These are phyloP conservation scores for Cladobotryum protrusum DNA, from an alignment of 2,329 filamentous ascomycete genomes.

Conservation along the genomic window DNA sequence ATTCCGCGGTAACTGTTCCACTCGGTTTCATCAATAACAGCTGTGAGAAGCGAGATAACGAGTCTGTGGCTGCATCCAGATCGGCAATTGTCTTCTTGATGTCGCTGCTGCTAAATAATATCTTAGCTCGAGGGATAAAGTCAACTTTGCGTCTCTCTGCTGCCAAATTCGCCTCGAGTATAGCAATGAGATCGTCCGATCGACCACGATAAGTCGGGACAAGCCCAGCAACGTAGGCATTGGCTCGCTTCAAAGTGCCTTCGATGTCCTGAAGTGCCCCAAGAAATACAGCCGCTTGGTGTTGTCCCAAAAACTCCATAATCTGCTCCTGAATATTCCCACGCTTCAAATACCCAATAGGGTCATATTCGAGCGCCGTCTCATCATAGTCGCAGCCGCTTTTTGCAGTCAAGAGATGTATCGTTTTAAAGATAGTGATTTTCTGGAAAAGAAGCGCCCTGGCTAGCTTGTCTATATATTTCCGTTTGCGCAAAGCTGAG, in stretches of 20 bases:
- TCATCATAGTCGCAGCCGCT: conserved; percentile 5
- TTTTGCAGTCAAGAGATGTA: not conserved
- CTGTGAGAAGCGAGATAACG: conserved; percentile 3
- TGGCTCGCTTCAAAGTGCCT: not conserved
- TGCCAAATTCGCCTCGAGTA: conserved; percentile 4
- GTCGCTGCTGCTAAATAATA: conserved; percentile 3
- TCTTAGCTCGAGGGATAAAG: not conserved
- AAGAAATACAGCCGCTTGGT: conserved; percentile 2
- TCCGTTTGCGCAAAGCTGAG: conserved; percentile 3
- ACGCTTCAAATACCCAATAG: conserved; percentile 3
- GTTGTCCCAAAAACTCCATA: conserved; percentile 1
- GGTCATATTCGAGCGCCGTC: not conserved
- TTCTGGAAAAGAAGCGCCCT: conserved; percentile 5
- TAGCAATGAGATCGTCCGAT: conserved; percentile 2
- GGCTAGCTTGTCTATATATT: conserved; percentile 4
- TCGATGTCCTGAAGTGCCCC: conserved; percentile 4
- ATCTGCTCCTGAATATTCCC: not conserved
- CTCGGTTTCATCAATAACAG: conserved; percentile 3
- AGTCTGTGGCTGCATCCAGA: conserved; percentile 4
- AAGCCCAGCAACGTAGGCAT: conserved; percentile 1
- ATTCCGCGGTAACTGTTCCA: not conserved
- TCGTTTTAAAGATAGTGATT: not conserved
- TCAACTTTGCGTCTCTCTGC: not conserved
- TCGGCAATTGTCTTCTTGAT: conserved; percentile 7
- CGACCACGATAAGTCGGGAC: conserved; percentile 3